Evolutionary conservation across 805 yeast genomes (phyloP), one percentile per base, ranked within the genome.

Genomic region (Isabelozyma pseudorhagii): DNA sequence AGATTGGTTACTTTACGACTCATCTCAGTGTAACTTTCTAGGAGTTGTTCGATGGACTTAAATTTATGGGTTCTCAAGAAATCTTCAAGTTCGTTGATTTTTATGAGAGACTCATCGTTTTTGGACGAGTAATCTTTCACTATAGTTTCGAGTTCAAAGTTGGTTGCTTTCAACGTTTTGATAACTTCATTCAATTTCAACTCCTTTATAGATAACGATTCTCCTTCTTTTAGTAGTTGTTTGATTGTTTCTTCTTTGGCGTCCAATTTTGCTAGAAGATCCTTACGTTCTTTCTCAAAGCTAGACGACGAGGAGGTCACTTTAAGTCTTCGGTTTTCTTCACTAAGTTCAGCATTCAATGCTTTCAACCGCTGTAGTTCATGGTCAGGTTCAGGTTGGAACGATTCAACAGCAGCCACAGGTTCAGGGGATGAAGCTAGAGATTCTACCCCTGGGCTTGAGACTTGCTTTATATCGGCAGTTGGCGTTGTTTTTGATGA

Each of bases 181-280:
- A 92, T 81, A 0, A 84, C 74, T 40, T 83, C 88, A 55, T 80
- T 83, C 46, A 83, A 75, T 55, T 80, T 81, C 27, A 89, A 74
- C 58, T 93, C 97, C 52, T 81, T 83, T 50, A 78, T 77, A 0
- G 94, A 82, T 38, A 90, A 67, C 21, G 78, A 81, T 53, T 86
- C 84, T 4, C 96, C 96, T 65, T 91, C 97, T 48, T 79, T 82
- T 60, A 87, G 61, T 28, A 92, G 68, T 49, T 85, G 83, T 14
- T 80, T 78, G 25, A 92, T 82, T 29, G 82, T 79, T 10, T 72
- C 77, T 46, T 91, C 89, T 71, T 72, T 85, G 57, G 66, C 80
- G 58, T 54, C 68, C 44, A 65, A 64, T 48, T 66, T 76, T 54
- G 56, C 71, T 53, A 49, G 57, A 49, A 60, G 54, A 5, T 50